phyloP scores from a whole-genome alignment of 2,329 filamentous ascomycete species.

The Beauveria bassiana region DNA sequence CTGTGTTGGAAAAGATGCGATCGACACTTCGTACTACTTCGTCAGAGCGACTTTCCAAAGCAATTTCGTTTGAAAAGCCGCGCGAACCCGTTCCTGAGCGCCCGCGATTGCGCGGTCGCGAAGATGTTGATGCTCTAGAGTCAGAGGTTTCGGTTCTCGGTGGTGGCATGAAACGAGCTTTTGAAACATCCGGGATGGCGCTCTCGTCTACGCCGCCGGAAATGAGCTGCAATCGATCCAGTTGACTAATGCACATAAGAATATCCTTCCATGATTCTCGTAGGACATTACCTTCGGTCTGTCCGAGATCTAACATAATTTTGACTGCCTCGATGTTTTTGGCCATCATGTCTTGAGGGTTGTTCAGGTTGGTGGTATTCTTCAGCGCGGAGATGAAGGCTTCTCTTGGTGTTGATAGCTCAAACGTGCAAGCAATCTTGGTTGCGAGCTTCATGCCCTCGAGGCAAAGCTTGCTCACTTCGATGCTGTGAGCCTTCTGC shows the following conservation, averaged over 20 bases:
- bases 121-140: conserved; percentile 61
- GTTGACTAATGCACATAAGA: conserved; percentile 87
- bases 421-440: conserved; percentile 86
- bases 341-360: conserved; percentile 86
- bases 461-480: conserved; percentile 85
- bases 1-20: conserved; percentile 93
- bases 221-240: conserved; percentile 91
- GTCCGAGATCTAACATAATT: conserved; percentile 81
- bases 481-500: conserved; percentile 86
- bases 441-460: conserved; percentile 94
- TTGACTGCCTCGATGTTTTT: conserved; percentile 96
- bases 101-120: conserved; percentile 38
- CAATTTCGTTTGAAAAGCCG: conserved; percentile 68
- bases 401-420: conserved; percentile 84
- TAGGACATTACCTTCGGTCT: conserved; percentile 84
- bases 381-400: conserved; percentile 91
- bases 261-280: conserved; percentile 93
- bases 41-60: conserved; percentile 83
- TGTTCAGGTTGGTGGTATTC: conserved; percentile 92
- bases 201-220: conserved; percentile 92
- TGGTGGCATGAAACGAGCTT: conserved; percentile 62
- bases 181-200: conserved; percentile 83
- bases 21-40: conserved; percentile 91
- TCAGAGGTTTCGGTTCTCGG: conserved; percentile 46
- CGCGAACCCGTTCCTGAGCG: conserved; percentile 53